A percentile compares a stretch with the other conserved stretches of the same genome.
phyloP scores from a whole-genome alignment of 768 basidiomycete species.

The Mycena alexandri region DNA sequence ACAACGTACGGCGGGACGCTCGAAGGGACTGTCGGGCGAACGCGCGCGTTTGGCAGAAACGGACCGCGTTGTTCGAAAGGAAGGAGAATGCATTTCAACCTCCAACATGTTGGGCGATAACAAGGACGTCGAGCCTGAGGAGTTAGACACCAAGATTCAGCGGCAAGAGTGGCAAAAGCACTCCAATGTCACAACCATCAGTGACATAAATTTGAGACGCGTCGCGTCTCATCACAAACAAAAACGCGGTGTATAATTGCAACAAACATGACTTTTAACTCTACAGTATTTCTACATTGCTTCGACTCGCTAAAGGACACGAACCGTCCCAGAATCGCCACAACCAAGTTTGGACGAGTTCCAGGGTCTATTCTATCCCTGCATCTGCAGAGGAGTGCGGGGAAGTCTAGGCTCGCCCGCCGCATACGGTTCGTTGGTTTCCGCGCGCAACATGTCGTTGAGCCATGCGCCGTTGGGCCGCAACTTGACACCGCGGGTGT shows the following conservation, averaged over 20 bases:
- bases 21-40: slow-evolving; percentile 66
- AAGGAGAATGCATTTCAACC: slow-evolving; percentile 69
- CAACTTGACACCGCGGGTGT: slow-evolving; percentile 79
- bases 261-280: no score
- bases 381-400: slow-evolving; percentile 69
- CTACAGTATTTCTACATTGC: no score
- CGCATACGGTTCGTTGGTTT: slow-evolving; percentile 78
- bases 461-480: slow-evolving; percentile 88
- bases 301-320: no score
- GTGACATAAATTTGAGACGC: no score
- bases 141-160: no score
- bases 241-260: no score
- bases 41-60: slow-evolving; percentile 68
- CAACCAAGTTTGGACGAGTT: neutral
- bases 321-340: no score
- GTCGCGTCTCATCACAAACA: no score
- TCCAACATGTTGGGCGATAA: slow-evolving; percentile 46
- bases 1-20: slow-evolving; percentile 67
- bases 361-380: slow-evolving; percentile 52
- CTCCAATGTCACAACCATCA: no score
- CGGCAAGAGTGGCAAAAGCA: no score
- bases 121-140: no score
- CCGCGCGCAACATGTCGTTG: slow-evolving; percentile 83
- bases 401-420: slow-evolving; percentile 80
- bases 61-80: slow-evolving; percentile 54